Conservation (phyloP, 495 filamentous ascomycete species). For the Penicillium fimorum region DNA sequence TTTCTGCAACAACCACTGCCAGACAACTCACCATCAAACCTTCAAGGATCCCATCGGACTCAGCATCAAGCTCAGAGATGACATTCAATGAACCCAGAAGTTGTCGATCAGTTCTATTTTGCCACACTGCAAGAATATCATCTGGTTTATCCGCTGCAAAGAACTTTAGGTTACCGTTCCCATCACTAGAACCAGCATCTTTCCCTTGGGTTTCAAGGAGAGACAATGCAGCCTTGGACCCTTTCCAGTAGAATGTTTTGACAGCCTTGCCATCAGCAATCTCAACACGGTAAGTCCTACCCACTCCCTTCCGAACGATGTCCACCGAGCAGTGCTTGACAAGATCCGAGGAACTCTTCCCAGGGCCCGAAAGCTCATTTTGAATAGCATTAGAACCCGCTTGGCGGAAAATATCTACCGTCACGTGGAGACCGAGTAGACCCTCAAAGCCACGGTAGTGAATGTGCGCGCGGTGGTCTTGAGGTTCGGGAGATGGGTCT, state of each 20-base stretch:
- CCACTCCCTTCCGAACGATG: constrained; percentile 5
- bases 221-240: constrained; percentile 6
- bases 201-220: background rate
- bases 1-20: constrained; percentile 12
- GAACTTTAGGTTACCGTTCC: constrained; percentile 9
- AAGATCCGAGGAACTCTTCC: background rate
- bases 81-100: constrained; percentile 5
- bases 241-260: constrained; percentile 8
- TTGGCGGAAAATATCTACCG: background rate
- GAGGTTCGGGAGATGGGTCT: background rate
- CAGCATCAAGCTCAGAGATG: constrained; percentile 4
- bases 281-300: constrained; percentile 8
- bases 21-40: constrained; percentile 8
- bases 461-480: constrained; percentile 5
- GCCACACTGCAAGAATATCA: constrained; percentile 9
- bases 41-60: constrained; percentile 5
- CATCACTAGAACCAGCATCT: too few species aligned
- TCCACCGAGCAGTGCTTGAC: constrained; percentile 1
- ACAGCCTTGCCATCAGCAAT: background rate
- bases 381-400: background rate
- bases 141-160: constrained; percentile 4
- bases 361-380: background rate
- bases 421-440: constrained; percentile 1
- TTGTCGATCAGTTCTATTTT: constrained; percentile 7
- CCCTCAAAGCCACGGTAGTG: constrained; percentile 11